Conservation (phyloP, 2,329 filamentous ascomycete genomes). For the Metarhizium brunneum region DNA sequence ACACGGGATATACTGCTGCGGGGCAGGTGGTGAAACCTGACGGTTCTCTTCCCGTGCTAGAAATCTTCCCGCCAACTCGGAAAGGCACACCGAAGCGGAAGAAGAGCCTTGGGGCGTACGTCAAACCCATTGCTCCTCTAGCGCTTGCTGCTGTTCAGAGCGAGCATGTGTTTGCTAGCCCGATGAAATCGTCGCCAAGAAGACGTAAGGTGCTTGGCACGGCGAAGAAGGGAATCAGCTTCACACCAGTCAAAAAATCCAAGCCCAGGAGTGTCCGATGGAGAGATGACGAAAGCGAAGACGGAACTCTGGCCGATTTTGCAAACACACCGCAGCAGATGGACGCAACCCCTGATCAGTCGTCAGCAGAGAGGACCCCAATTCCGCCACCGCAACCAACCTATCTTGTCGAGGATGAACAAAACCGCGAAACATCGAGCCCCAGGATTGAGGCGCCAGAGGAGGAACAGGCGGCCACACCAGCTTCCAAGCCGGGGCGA, state of each 20-base stretch:
- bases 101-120: constrained; percentile 34
- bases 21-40: constrained; percentile 88
- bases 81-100: constrained; percentile 71
- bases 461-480: constrained; percentile 13
- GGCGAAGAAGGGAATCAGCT: constrained; percentile 61
- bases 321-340: constrained; percentile 77
- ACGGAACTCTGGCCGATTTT: constrained; percentile 80
- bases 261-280: constrained; percentile 78
- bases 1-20: constrained; percentile 63
- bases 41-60: constrained; percentile 50
- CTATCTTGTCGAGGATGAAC: constrained; percentile 12
- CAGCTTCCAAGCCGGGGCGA: constrained; percentile 51
- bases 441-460: constrained; percentile 19
- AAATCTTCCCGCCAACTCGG: constrained; percentile 61
- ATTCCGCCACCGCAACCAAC: constrained; percentile 19
- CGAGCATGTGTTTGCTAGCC: constrained; percentile 29
- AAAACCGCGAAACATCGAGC: constrained; percentile 42
- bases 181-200: constrained; percentile 70
- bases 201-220: constrained; percentile 58
- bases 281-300: constrained; percentile 80
- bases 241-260: constrained; percentile 71
- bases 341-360: constrained; percentile 38
- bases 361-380: constrained; percentile 19
- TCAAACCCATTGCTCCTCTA: constrained; percentile 36
- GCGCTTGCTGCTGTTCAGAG: constrained; percentile 25